Conservation (phyloP, 2,329 filamentous ascomycete genomes). For the Diaporthe batatas region DNA sequence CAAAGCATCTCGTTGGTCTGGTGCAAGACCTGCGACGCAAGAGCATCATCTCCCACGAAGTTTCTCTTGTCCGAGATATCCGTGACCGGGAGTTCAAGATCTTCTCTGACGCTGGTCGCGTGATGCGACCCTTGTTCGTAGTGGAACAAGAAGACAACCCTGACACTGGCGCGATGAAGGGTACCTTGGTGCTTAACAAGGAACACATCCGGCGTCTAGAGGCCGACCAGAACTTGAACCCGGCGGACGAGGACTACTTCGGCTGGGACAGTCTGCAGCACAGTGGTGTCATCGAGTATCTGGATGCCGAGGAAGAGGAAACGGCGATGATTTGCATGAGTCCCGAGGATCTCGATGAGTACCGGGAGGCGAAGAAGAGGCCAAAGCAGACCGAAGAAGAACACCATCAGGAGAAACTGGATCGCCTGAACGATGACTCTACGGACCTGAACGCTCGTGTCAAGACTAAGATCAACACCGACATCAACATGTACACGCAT, state of each 20-base stretch:
- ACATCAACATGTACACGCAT: constrained; percentile 94
- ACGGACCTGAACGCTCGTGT: constrained; percentile 86
- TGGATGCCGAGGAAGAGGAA: constrained; percentile 98
- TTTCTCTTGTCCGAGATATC: constrained; percentile 95
- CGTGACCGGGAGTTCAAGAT: constrained; percentile 98
- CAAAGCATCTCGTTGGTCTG: constrained; percentile 84
- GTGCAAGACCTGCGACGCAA: constrained; percentile 84
- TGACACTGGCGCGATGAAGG: constrained; percentile 70
- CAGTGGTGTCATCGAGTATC: constrained; percentile 90
- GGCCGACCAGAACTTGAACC: constrained; percentile 75
- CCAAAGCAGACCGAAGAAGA: constrained; percentile 83
- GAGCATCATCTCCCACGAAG: constrained; percentile 89
- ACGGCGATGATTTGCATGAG: constrained; percentile 99
- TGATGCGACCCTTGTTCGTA: constrained; percentile 93
- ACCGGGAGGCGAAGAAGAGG: constrained; percentile 73
- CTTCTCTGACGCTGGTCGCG: constrained; percentile 95
- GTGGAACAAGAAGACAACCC: constrained; percentile 88
- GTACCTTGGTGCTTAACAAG: constrained; percentile 85
- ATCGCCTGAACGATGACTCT: constrained; percentile 71
- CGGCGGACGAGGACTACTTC: constrained; percentile 73
- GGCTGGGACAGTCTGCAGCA: constrained; percentile 91
- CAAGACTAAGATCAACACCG: constrained; percentile 88
- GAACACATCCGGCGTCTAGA: constrained; percentile 83
- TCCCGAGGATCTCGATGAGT: constrained; percentile 90
- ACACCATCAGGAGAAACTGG: constrained; percentile 76